Evolutionary conservation across 495 filamentous ascomycete species (phyloP), one percentile per base, ranked within the genome.

Genomic region (Lindgomyces ingoldianus): DNA sequence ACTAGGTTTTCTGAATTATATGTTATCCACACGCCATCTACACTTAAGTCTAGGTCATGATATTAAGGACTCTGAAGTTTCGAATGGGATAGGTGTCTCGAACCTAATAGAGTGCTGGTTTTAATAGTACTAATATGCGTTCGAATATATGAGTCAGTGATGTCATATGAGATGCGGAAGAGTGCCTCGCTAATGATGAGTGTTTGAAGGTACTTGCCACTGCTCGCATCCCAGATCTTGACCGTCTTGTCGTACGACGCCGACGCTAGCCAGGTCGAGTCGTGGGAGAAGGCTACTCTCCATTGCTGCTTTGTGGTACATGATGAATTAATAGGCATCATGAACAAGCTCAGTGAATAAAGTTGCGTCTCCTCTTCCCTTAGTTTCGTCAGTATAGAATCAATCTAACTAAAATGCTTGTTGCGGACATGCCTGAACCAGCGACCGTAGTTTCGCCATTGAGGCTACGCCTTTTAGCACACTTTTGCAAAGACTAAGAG

Each of bases 281-380:
- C 62, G 30, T 53, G 62, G 18, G 62, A 65, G 29, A 60, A 58
- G 46, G 52, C 60, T 16, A 63, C 50, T 62, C 56, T 72, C 72
- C 57, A 77, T 75, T 41, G 54, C 61, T 18, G 18, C 21, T 30
- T 64, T 70, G 30, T 72, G 64, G 60, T 64, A 72, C 47, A 70
- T 54, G 42, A 76, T 68, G 58, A 75, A 76, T 61, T 68, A 72
- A 45, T 41, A 55, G 52, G 67, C 68, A 67, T 78, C 65, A 57
- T 45, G 48, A 57, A 74, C 47, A 42, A 73, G 48, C 24, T 57
- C n/a, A n/a, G n/a, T 26, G 24, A 16, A 39, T 14, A 14, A 6
- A 39, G 33, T 14, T 39, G 6, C 33, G 14, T 39, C 33, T 14
- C 6, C 33, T 6, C 6, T 39, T 39, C 6, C 33, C 33, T 39